Conservation (phyloP, 83 land plant species). For the Diphasiastrum complanatum region DNA sequence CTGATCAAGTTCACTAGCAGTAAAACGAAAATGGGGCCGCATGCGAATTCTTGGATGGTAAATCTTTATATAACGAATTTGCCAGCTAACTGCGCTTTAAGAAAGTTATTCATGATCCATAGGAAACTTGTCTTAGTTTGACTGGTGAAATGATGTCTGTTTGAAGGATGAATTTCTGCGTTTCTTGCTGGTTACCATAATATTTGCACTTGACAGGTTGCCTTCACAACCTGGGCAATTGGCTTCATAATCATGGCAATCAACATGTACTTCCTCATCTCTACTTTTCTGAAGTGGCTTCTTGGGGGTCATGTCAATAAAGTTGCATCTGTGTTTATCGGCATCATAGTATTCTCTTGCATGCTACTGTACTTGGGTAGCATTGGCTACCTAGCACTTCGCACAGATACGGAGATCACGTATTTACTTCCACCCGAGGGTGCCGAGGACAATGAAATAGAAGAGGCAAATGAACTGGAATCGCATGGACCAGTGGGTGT, state of each 20-base stretch:
- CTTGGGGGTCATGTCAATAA: neutral
- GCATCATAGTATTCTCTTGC: neutral
- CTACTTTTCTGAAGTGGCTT: conserved; percentile 38
- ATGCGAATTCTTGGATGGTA: conserved; percentile 23
- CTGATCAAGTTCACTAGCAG: conserved; percentile 37
- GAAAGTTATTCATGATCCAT: neutral
- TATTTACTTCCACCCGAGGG: neutral
- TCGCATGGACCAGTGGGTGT: no score
- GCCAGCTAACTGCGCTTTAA: neutral
- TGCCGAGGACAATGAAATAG: no score
- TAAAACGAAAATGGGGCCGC: conserved; percentile 32
- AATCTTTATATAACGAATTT: neutral
- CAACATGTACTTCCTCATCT: conserved; percentile 53
- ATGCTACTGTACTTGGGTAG: neutral
- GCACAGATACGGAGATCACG: neutral
- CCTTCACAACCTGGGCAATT: conserved; percentile 45
- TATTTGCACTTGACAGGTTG: no score
- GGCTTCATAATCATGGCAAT: conserved; percentile 44
- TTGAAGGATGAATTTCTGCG: neutral
- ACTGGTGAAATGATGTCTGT: neutral
- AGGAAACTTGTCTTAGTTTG: neutral
- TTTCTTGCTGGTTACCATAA: no score
- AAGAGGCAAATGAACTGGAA: no score
- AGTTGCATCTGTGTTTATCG: neutral
- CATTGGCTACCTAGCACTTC: conserved; percentile 2